Base-by-base conservation (phyloP, 257 asterid genomes). In the Gardenia jasminoides region DNA sequence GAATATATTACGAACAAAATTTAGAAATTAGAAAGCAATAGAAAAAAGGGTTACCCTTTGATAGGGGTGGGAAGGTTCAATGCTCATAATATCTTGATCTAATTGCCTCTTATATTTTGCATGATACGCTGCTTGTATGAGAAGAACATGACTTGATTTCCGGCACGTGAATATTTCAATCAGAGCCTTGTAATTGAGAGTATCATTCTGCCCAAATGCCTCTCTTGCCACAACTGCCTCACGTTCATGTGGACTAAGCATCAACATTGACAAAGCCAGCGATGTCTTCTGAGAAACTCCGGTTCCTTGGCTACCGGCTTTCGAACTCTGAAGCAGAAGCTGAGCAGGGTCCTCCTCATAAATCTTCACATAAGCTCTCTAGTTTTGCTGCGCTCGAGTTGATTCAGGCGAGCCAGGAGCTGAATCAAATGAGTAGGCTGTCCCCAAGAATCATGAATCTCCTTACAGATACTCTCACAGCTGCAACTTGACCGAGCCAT, bases 121-220 rank as follows among this genome's bases (percentile, higher is more conserved):
- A n/a, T 46, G 80, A 83, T 91, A 92, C 13, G 96, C 90, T 68
- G 87, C 93, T 33, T 81, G 89, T 24, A 89, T 86, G 69, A 89
- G 91, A 78, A 85, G 87, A 54, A 92, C 90, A 78, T 91, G 94
- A 81, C 97, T 92, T 26, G 97, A 92, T 79, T 91, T 91, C 68
- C 91, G 82, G 78, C 90, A 84, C 2, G 94, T 77, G 67, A 91
- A 88, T 39, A 92, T 84, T 61, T 92, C 97, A 70, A 89, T 30
- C 28, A 92, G 78, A 47, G 85, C 86, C 54, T 66, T 80, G 86
- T 86, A 88, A 71, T 88, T 74, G 64, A 77, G 80, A 1, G 69
- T 24, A 31, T 71, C 81, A 36, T 65, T 50, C 43, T 10, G 76
- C 41, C 41, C 78, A 65, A 92, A 76, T 33, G 94, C 96, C 78